Conservation (phyloP, 495 filamentous ascomycete genomes). For the Viridothelium virens region DNA sequence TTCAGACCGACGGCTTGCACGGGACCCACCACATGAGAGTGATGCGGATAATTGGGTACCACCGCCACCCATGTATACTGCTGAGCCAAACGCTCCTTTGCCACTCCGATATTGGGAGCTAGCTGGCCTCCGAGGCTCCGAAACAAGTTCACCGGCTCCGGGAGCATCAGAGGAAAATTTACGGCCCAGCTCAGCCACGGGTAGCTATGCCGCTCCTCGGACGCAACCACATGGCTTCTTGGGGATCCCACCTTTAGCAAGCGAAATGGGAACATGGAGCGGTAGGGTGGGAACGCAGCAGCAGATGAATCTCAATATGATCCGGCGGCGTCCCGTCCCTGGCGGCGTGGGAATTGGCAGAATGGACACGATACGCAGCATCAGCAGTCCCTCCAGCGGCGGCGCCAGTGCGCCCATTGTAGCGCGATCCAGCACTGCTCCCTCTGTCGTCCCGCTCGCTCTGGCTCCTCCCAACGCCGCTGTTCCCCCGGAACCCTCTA, state of each 20-base stretch:
- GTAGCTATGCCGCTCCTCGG: slow-evolving; percentile 8
- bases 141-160: not conserved
- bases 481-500: not conserved
- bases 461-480: not conserved
- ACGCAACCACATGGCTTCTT: not conserved
- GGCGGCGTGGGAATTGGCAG: not conserved
- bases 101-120: slow-evolving; percentile 25
- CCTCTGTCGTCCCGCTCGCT: not conserved
- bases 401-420: not conserved
- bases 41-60: slow-evolving; percentile 22
- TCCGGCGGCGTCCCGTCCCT: not conserved
- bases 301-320: slow-evolving; percentile 1
- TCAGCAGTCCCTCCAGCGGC: slow-evolving; percentile 8
- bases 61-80: slow-evolving; percentile 25
- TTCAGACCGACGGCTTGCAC: slow-evolving; percentile 22
- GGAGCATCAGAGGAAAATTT: not conserved
- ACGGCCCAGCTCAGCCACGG: not conserved
- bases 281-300: not conserved
- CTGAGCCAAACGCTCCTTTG: slow-evolving; percentile 27
- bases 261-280: not conserved
- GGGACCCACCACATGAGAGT: slow-evolving; percentile 21
- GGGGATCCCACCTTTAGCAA: not conserved
- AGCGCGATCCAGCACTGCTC: not conserved
- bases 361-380: slow-evolving; percentile 9
- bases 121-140: slow-evolving; percentile 18